These are phyloP conservation scores for Suillus hirtellus DNA, from an alignment of 768 basidiomycete genomes.

Conservation along the genomic window DNA sequence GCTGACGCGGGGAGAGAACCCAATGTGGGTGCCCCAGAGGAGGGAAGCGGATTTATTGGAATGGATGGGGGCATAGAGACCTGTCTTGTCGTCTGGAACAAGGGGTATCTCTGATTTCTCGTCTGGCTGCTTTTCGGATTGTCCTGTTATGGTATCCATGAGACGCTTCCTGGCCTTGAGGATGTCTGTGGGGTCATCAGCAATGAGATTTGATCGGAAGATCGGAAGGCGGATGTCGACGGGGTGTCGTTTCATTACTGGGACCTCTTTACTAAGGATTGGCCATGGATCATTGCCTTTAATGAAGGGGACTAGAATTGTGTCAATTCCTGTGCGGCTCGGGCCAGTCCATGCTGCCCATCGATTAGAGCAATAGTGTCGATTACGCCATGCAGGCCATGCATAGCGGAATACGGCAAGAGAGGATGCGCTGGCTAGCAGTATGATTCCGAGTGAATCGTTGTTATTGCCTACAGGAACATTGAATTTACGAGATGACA, in stretches of 20 bases:
- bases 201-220: not conserved
- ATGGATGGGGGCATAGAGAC: slow-evolving; percentile 6
- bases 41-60: not conserved
- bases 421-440: not conserved
- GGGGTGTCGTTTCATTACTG: slow-evolving; percentile 1
- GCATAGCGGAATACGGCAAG: slow-evolving; percentile 4
- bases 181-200: slow-evolving; percentile 2
- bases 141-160: not conserved
- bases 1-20: slow-evolving; percentile 9
- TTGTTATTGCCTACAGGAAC: not conserved
- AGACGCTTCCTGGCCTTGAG: not conserved
- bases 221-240: not conserved
- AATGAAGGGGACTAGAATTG: not conserved
- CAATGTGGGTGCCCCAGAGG: slow-evolving; percentile 2
- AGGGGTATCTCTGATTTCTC: not conserved
- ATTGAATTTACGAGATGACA: not conserved
- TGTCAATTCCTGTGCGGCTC: slow-evolving; percentile 2
- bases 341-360: slow-evolving; percentile 4
- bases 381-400: slow-evolving; percentile 8
- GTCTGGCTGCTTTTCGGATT: not conserved
- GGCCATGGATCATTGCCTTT: not conserved
- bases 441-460: slow-evolving; percentile 2
- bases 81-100: slow-evolving; percentile 1
- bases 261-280: not conserved
- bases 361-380: slow-evolving; percentile 6